Percentiles rank a stretch among this genome's conserved stretches.
These are phyloP conservation scores for Solanum clarkiae DNA, from an alignment of 257 asterid genomes.

Conservation along the genomic window DNA sequence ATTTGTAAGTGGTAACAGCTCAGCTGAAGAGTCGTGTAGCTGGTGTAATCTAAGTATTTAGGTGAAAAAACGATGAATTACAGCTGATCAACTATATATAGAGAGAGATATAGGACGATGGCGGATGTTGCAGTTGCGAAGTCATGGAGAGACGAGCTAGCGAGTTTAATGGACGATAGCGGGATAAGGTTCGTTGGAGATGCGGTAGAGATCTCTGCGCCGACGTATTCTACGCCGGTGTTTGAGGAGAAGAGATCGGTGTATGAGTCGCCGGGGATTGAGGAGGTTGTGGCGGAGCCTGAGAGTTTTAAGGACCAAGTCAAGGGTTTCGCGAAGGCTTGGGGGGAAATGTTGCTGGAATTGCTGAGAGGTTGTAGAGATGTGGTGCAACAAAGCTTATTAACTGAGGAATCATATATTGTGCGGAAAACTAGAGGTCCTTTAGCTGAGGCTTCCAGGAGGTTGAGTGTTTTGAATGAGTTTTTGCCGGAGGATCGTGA, in stretches of 20 bases:
- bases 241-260: conserved; percentile 14
- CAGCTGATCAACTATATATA: not conserved
- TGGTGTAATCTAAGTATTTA: not conserved
- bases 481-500: conserved; percentile 89
- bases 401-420: conserved; percentile 75
- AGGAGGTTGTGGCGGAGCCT: conserved; percentile 9
- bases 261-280: conserved; percentile 2
- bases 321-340: conserved; percentile 70
- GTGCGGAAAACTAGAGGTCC: conserved; percentile 47
- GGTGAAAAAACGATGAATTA: not conserved
- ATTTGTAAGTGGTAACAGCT: not conserved
- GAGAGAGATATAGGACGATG: conserved; percentile 15
- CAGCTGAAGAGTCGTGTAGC: not conserved
- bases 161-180: conserved; percentile 59
- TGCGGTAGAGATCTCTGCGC: not conserved
- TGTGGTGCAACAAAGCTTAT: conserved; percentile 61
- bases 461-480: conserved; percentile 51
- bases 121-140: conserved; percentile 35
- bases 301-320: conserved; percentile 82
- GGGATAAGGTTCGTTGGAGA: conserved; percentile 28
- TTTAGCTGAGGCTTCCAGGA: conserved; percentile 39
- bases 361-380: conserved; percentile 68
- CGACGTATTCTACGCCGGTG: conserved; percentile 16
- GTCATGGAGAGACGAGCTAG: conserved; percentile 77
- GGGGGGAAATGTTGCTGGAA: conserved; percentile 73